phyloP scores from a whole-genome alignment of 305 asterid genomes.

The Fraxinus baroniana region DNA sequence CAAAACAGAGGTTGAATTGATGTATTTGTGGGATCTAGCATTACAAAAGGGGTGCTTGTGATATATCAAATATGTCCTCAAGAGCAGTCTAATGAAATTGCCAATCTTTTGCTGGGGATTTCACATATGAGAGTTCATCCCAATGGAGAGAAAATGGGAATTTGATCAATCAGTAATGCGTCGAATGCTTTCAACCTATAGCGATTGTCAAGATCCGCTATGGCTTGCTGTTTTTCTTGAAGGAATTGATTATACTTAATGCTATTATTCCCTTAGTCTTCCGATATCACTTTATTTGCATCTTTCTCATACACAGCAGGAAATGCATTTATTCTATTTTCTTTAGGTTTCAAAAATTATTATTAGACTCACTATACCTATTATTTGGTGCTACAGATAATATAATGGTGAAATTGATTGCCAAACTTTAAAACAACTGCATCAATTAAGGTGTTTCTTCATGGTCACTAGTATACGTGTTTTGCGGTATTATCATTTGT shows the following conservation, averaged over 20 bases:
- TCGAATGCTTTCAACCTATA: conserved; percentile 44
- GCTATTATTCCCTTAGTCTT: conserved; percentile 7
- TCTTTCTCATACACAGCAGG: background rate
- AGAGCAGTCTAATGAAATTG: conserved; percentile 64
- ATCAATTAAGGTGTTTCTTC: background rate
- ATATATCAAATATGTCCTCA: conserved; percentile 60
- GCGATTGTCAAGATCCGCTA: conserved; percentile 45
- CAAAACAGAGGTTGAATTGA: conserved; percentile 77
- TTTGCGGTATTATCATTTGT: background rate
- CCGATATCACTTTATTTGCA: background rate
- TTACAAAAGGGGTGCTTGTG: conserved; percentile 62
- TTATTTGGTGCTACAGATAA: background rate
- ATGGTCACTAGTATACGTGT: background rate
- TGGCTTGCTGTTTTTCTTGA: conserved; percentile 73
- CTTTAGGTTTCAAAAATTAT: background rate
- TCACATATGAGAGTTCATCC: conserved; percentile 60
- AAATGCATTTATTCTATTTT: background rate
- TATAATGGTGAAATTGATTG: background rate
- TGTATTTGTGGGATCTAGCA: conserved; percentile 74
- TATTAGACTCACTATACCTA: background rate
- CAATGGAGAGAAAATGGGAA: conserved; percentile 68
- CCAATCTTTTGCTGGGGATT: conserved; percentile 75
- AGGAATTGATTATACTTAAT: conserved; percentile 66
- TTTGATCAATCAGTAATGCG: conserved; percentile 46
- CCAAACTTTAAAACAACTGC: conserved; percentile 10